phyloP scores from a whole-genome alignment of 768 basidiomycete genomes.

The Auricularia sp. region DNA sequence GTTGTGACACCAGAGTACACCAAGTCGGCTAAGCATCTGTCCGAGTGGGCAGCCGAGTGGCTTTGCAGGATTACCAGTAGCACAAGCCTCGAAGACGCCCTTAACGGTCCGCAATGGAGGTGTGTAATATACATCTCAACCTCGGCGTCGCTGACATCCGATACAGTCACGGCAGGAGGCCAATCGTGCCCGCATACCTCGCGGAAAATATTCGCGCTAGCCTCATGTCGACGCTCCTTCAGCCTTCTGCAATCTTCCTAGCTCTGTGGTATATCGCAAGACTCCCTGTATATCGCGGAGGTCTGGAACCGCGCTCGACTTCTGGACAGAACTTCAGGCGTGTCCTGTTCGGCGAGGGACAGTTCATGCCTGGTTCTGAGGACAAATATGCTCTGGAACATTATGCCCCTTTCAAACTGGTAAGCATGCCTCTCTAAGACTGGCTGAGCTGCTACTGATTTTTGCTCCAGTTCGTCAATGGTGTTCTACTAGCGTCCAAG shows the following conservation, averaged over 20 bases:
- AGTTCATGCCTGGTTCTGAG: not conserved
- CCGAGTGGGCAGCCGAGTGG: conserved; percentile 70
- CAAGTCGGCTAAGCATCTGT: conserved; percentile 65
- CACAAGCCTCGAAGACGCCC: conserved; percentile 44
- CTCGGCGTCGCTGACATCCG: conserved; percentile 5
- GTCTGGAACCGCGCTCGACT: not conserved
- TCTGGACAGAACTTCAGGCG: not conserved
- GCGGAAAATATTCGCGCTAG: conserved; percentile 59
- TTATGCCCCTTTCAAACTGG: not conserved
- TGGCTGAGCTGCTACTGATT: not conserved
- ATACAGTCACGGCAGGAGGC: conserved; percentile 25
- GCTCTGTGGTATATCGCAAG: conserved; percentile 76
- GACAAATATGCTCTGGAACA: not conserved
- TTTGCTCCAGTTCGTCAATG: not conserved
- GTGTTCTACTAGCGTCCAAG: not conserved
- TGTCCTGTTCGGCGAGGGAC: not conserved
- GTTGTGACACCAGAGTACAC: conserved; percentile 33
- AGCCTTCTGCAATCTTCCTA: conserved; percentile 70
- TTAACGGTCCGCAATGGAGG: conserved; percentile 22
- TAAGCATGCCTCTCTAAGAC: not conserved
- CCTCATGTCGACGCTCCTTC: conserved; percentile 67
- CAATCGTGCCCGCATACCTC: conserved; percentile 44
- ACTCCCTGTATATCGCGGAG: conserved; percentile 59
- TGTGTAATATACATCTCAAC: conserved; percentile 28
- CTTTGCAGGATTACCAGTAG: conserved; percentile 80